Evolutionary conservation across 768 basidiomycete species (phyloP).

Genomic region (Paxillus rubicundulus): DNA sequence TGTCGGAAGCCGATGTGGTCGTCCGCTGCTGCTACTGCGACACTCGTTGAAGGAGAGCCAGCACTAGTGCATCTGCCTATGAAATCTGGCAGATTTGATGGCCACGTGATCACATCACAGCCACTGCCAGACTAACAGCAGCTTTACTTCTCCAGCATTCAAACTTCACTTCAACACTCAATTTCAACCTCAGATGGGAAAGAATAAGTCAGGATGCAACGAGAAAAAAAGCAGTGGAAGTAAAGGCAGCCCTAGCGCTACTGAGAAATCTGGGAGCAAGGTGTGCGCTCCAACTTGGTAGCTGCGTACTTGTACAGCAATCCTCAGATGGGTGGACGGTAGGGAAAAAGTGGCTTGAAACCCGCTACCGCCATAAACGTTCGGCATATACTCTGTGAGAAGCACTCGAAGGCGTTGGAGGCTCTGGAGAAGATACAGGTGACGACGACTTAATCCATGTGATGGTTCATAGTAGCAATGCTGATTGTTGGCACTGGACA

Average conservation of each 20-base stretch:
- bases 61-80: background rate
- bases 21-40: background rate
- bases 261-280: constrained; percentile 24
- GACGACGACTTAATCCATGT: constrained; percentile 3
- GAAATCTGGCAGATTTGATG: background rate
- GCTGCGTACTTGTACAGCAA: background rate
- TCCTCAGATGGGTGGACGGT: background rate
- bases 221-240: constrained; percentile 22
- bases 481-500: constrained; percentile 31
- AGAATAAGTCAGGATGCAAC: constrained; percentile 25
- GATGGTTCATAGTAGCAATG: background rate
- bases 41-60: too few relatives aligned
- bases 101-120: constrained; percentile 14
- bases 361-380: constrained; percentile 82
- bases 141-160: too few relatives aligned
- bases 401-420: constrained; percentile 76
- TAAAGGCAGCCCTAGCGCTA: constrained; percentile 13
- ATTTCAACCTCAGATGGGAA: constrained; percentile 18
- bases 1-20: constrained; percentile 7
- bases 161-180: background rate
- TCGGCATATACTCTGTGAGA: constrained; percentile 86
- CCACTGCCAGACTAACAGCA: too few relatives aligned
- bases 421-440: constrained; percentile 81
- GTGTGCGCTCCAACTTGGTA: constrained; percentile 11
- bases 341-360: constrained; percentile 65